Evolutionary conservation across 2,329 filamentous ascomycete genomes (phyloP).

Genomic region (Paecilomyces sp.): DNA sequence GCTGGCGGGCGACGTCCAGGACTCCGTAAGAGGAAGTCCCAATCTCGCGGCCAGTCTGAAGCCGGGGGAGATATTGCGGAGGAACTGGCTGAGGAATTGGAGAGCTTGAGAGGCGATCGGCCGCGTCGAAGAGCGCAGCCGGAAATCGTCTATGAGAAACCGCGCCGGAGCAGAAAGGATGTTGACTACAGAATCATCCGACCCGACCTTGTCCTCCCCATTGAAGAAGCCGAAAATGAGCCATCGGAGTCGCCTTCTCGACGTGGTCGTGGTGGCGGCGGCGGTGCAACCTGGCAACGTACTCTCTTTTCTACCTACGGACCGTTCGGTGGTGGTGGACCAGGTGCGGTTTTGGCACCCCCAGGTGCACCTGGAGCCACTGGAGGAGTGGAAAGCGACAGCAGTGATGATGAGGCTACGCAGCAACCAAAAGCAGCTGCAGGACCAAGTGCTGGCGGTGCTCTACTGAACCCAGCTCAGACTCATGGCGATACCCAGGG

Average conservation of each 20-base stretch:
- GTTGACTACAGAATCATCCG: slow-evolving; percentile 85
- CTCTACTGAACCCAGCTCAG: slow-evolving; percentile 48
- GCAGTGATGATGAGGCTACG: slow-evolving; percentile 84
- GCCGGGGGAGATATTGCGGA: slow-evolving; percentile 45
- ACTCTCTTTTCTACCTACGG: slow-evolving; percentile 84
- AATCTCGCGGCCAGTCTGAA: slow-evolving; percentile 35
- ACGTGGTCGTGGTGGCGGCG: slow-evolving; percentile 56
- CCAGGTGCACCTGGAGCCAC: slow-evolving; percentile 62
- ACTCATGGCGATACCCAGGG: slow-evolving; percentile 52
- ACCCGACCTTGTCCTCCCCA: slow-evolving; percentile 60
- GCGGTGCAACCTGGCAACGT: slow-evolving; percentile 60
- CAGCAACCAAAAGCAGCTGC: slow-evolving; percentile 49
- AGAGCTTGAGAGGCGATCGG: slow-evolving; percentile 44
- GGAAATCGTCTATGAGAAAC: slow-evolving; percentile 33
- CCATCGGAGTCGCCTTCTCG: slow-evolving; percentile 62
- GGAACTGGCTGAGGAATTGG: slow-evolving; percentile 53
- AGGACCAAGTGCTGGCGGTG: slow-evolving; percentile 46
- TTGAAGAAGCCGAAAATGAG: slow-evolving; percentile 68
- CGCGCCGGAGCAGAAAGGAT: slow-evolving; percentile 54
- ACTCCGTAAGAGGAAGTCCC: slow-evolving; percentile 44
- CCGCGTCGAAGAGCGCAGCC: slow-evolving; percentile 29
- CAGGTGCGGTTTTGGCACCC: slow-evolving; percentile 63
- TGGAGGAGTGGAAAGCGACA: slow-evolving; percentile 84
- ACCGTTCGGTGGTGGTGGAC: slow-evolving; percentile 79
- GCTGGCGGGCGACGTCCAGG: slow-evolving; percentile 45